phyloP scores from a whole-genome alignment of 2,329 filamentous ascomycete genomes.

The Trichophyton schoenleinii region DNA sequence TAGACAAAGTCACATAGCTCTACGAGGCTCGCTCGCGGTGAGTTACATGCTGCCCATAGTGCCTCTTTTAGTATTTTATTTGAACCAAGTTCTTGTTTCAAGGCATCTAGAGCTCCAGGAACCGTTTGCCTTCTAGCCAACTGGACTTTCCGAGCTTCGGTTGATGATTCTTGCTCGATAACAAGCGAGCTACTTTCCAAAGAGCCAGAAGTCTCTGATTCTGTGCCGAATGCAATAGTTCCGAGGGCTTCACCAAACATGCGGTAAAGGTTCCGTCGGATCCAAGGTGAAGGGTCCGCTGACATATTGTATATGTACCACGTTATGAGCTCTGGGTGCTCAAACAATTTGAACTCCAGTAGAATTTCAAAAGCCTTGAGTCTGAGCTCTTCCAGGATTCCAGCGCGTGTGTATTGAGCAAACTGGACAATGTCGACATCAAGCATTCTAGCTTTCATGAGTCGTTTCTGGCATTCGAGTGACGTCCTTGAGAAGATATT shows the following conservation, averaged over 20 bases:
- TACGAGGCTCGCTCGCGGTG: slow-evolving; percentile 37
- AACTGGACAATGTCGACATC: slow-evolving; percentile 45
- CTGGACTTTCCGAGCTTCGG: slow-evolving; percentile 41
- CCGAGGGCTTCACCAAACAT: slow-evolving; percentile 46
- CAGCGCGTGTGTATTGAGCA: slow-evolving; percentile 47
- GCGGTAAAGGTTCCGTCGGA: slow-evolving; percentile 41
- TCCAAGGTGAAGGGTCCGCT: slow-evolving; percentile 45
- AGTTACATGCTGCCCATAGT: slow-evolving; percentile 45
- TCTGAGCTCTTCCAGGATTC: slow-evolving; percentile 49
- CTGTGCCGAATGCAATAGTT: slow-evolving; percentile 46
- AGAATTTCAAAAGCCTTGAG: slow-evolving; percentile 48
- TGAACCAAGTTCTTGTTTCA: slow-evolving; percentile 41
- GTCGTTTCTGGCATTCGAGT: slow-evolving; percentile 45
- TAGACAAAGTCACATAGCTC: slow-evolving; percentile 47
- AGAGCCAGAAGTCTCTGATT: slow-evolving; percentile 22
- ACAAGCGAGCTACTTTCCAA: slow-evolving; percentile 36
- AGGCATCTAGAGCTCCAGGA: slow-evolving; percentile 45
- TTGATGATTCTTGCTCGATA: slow-evolving; percentile 44
- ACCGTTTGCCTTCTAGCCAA: slow-evolving; percentile 44
- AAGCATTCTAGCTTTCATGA: slow-evolving; percentile 43
- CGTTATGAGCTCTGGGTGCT: slow-evolving; percentile 39
- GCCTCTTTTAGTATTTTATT: slow-evolving; percentile 40
- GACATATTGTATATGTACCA: slow-evolving; percentile 47
- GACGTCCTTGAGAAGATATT: slow-evolving; percentile 52
- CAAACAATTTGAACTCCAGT: slow-evolving; percentile 43